Evolutionary conservation across 2,329 filamentous ascomycete genomes (phyloP).

Genomic region (Pseudocercospora crystallina): DNA sequence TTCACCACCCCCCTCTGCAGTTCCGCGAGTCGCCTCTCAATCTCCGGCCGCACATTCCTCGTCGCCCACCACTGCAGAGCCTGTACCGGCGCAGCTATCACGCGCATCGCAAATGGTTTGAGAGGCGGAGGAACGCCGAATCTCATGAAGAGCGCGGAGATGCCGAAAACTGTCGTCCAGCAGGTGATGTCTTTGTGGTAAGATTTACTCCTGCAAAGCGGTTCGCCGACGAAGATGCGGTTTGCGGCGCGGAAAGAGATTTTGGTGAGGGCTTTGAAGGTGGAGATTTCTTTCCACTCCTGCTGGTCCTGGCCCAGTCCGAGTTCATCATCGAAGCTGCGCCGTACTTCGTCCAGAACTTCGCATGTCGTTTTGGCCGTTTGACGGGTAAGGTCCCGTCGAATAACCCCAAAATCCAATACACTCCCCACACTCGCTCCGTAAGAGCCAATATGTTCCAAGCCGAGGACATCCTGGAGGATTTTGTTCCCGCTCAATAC

Average conservation of each 20-base stretch:
- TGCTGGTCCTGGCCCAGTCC: not conserved
- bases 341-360: slow-evolving; percentile 14
- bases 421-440: slow-evolving; percentile 8
- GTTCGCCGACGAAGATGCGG: slow-evolving; percentile 18
- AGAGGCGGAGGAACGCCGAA: slow-evolving; percentile 2
- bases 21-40: slow-evolving; percentile 1
- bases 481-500: slow-evolving; percentile 10
- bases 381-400: slow-evolving; percentile 18
- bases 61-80: slow-evolving; percentile 9
- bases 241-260: slow-evolving; percentile 21
- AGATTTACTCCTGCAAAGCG: slow-evolving; percentile 10
- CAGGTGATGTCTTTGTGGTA: slow-evolving; percentile 9
- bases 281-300: slow-evolving; percentile 7
- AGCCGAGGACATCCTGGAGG: slow-evolving; percentile 10
- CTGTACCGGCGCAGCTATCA: slow-evolving; percentile 3
- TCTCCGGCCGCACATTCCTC: not conserved
- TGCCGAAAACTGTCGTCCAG: slow-evolving; percentile 12
- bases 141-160: slow-evolving; percentile 12
- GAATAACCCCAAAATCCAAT: slow-evolving; percentile 18
- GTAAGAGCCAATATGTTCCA: slow-evolving; percentile 9
- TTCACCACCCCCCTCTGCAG: slow-evolving; percentile 1
- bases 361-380: slow-evolving; percentile 11
- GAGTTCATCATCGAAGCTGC: slow-evolving; percentile 9
- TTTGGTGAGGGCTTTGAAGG: slow-evolving; percentile 11
- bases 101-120: slow-evolving; percentile 4